Percentiles rank a stretch among this genome's conserved stretches.
These are phyloP conservation scores for Kernera saxatilis DNA, from an alignment of 345 rosid genomes.

Conservation along the genomic window DNA sequence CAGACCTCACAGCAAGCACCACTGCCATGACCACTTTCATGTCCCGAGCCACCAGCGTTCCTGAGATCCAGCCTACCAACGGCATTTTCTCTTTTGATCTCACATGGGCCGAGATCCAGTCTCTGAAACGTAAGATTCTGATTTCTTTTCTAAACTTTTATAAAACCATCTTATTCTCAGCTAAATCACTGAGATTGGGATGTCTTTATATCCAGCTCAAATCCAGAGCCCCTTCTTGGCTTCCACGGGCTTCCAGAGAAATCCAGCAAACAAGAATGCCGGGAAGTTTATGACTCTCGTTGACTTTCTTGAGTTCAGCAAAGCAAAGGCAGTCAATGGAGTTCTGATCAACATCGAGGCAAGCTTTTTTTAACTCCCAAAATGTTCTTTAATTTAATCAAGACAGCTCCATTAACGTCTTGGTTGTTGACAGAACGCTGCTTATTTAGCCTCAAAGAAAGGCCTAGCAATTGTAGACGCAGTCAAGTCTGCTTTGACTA, in stretches of 20 bases:
- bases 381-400: neutral
- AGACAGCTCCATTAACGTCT: neutral
- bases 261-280: slow-evolving; percentile 58
- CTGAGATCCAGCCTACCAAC: slow-evolving; percentile 53
- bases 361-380: neutral
- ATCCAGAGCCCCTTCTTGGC: slow-evolving; percentile 47
- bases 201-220: slow-evolving; percentile 58
- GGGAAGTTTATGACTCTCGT: slow-evolving; percentile 59
- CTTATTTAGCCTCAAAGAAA: slow-evolving; percentile 75
- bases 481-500: slow-evolving; percentile 45
- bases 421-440: slow-evolving; percentile 55
- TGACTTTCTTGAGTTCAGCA: slow-evolving; percentile 70
- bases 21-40: slow-evolving; percentile 54
- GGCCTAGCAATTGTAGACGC: slow-evolving; percentile 56
- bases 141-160: neutral
- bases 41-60: slow-evolving; percentile 43
- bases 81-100: slow-evolving; percentile 91
- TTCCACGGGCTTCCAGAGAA: slow-evolving; percentile 33
- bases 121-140: slow-evolving; percentile 52
- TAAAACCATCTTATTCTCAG: neutral
- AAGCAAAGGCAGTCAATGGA: slow-evolving; percentile 65
- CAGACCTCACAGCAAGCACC: slow-evolving; percentile 55
- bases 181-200: neutral
- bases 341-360: slow-evolving; percentile 71
- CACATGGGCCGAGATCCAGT: slow-evolving; percentile 78